These are phyloP conservation scores for Colletotrichum nymphaeae DNA, from an alignment of 2,329 filamentous ascomycete genomes.

Conservation along the genomic window DNA sequence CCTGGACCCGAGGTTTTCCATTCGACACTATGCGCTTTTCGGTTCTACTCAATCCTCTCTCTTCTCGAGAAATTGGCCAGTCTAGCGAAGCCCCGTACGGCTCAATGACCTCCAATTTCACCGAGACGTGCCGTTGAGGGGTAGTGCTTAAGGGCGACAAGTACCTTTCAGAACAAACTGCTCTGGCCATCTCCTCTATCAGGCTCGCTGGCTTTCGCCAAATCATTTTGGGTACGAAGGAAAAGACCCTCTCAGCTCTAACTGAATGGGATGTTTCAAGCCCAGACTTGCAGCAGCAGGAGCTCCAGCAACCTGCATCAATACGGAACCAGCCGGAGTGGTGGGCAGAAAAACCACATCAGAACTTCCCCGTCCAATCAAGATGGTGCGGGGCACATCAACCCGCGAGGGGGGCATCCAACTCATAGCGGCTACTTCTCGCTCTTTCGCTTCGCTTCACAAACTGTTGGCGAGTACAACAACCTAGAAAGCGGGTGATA, in stretches of 20 bases:
- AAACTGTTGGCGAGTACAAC: background rate
- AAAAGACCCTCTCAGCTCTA: background rate
- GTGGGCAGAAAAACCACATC: conserved; percentile 37
- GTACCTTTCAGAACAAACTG: background rate
- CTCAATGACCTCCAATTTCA: background rate
- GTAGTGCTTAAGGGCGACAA: background rate
- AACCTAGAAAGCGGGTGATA: background rate
- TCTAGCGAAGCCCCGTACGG: background rate
- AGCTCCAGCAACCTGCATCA: conserved; percentile 2
- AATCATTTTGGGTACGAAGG: background rate
- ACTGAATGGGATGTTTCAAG: background rate
- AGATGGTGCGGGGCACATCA: conserved; percentile 1
- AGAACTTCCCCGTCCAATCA: conserved; percentile 39
- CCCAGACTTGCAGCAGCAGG: conserved; percentile 14
- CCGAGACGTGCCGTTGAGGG: background rate
- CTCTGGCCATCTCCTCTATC: background rate
- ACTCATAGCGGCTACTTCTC: background rate
- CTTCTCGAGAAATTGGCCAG: background rate
- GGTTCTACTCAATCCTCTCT: background rate
- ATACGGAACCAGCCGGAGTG: conserved; percentile 30
- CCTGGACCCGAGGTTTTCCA: background rate
- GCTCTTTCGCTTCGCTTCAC: background rate
- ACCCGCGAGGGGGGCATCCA: background rate
- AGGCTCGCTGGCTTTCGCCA: background rate
- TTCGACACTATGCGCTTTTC: background rate